Conservation (phyloP, 257 asterid species). For the Penstemon davidsonii region DNA sequence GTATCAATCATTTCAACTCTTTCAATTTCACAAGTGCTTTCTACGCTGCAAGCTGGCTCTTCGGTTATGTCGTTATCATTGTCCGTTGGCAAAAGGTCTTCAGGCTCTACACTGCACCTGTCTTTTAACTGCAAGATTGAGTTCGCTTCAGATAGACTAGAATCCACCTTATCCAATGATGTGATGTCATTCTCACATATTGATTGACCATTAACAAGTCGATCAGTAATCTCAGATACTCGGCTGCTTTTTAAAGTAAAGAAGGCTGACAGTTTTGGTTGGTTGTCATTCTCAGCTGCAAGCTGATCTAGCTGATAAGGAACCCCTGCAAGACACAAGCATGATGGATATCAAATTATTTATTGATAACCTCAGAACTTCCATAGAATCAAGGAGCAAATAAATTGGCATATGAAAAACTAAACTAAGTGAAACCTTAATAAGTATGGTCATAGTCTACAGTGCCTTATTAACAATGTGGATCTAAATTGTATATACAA, state of each 20-base stretch:
- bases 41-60: constrained; percentile 44
- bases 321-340: constrained; percentile 55
- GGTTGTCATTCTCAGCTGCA: constrained; percentile 57
- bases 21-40: constrained; percentile 42
- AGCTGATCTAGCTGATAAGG: constrained; percentile 93
- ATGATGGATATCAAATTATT: constrained; percentile 11
- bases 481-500: background rate
- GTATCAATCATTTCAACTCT: constrained; percentile 42
- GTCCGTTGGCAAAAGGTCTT: constrained; percentile 36
- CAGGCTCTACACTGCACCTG: constrained; percentile 29
- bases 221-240: constrained; percentile 38
- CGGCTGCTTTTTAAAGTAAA: constrained; percentile 47
- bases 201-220: constrained; percentile 32
- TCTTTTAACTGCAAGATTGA: constrained; percentile 41
- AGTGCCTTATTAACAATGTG: background rate
- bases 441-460: background rate
- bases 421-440: constrained; percentile 2
- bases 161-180: constrained; percentile 32
- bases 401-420: constrained; percentile 17
- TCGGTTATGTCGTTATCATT: constrained; percentile 35
- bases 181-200: constrained; percentile 36
- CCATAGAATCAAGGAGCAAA: constrained; percentile 4
- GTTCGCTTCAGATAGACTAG: constrained; percentile 33
- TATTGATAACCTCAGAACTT: constrained; percentile 13
- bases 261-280: constrained; percentile 76